Conservation (phyloP, 2,329 filamentous ascomycete genomes). For the Dryadomyces sulphureus region DNA sequence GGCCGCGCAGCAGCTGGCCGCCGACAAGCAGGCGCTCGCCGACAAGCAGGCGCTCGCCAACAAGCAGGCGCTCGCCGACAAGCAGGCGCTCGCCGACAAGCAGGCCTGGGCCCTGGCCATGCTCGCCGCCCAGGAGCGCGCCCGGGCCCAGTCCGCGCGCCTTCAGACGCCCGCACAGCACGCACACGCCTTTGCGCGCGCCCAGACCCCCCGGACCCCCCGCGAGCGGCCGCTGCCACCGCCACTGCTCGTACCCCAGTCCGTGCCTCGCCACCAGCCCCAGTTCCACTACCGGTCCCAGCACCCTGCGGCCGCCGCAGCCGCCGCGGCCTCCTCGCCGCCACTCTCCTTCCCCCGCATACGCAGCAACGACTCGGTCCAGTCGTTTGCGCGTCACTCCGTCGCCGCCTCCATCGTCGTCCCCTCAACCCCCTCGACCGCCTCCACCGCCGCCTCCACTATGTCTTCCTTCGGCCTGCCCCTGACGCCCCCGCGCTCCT, state of each 20-base stretch:
- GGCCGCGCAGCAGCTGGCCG: neutral
- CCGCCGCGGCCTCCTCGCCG: neutral
- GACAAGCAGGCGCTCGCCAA: neutral
- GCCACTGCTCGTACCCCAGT: neutral
- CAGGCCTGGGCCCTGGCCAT: slow-evolving; percentile 5
- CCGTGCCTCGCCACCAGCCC: slow-evolving; percentile 1
- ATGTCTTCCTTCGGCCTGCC: slow-evolving; percentile 1
- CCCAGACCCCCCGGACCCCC: neutral
- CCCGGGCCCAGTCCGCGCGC: neutral
- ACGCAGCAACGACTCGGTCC: neutral
- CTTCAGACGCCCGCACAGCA: neutral
- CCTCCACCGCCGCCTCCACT: neutral
- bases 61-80: neutral
- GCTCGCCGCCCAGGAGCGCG: slow-evolving; percentile 8
- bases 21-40: no score
- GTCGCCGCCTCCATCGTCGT: neutral
- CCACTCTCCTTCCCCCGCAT: neutral
- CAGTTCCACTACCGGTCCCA: slow-evolving; percentile 8
- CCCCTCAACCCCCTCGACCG: neutral
- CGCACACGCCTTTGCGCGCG: no score
- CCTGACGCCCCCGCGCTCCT: slow-evolving; percentile 1
- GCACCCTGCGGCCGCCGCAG: neutral
- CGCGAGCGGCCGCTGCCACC: neutral
- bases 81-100: neutral
- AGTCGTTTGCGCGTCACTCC: slow-evolving; percentile 4